These are phyloP conservation scores for Nemania diffusa DNA, from an alignment of 2,329 filamentous ascomycete species.

Conservation along the genomic window DNA sequence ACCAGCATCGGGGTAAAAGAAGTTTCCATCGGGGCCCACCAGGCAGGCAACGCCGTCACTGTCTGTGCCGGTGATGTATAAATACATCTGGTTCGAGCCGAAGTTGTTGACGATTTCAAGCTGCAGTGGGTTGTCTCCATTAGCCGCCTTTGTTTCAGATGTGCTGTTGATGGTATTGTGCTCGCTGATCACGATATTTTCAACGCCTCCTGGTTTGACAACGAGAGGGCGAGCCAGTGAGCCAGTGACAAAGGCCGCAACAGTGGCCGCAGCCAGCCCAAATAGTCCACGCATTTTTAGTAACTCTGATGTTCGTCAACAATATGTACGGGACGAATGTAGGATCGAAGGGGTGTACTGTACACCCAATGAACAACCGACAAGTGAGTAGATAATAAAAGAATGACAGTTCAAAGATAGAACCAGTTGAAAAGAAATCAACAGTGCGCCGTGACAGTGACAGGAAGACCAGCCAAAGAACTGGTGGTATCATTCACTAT, in stretches of 20 bases:
- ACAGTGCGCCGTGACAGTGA: conserved; percentile 26
- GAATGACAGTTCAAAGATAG: conserved; percentile 44
- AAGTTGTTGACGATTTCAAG: conserved; percentile 55
- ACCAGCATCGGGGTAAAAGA: conserved; percentile 53
- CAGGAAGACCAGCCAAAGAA: conserved; percentile 24
- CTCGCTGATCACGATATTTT: conserved; percentile 52
- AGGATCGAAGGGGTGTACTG: conserved; percentile 38
- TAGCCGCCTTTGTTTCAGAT: conserved; percentile 7
- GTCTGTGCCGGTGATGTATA: conserved; percentile 57
- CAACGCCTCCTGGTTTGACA: conserved; percentile 45
- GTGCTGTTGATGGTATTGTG: conserved; percentile 56
- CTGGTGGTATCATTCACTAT: conserved; percentile 21
- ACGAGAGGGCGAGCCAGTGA: conserved; percentile 46
- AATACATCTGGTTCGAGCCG: conserved; percentile 49
- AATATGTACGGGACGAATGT: conserved; percentile 26
- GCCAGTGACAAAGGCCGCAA: conserved; percentile 40
- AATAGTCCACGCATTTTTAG: conserved; percentile 45
- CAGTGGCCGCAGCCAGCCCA: conserved; percentile 42
- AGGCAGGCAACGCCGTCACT: conserved; percentile 51
- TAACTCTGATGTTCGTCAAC: conserved; percentile 23
- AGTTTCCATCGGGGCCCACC: conserved; percentile 53
- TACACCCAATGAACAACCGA: conserved; percentile 42
- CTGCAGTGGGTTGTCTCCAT: conserved; percentile 38
- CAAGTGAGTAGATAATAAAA: conserved; percentile 41
- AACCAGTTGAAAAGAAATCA: conserved; percentile 38